Conservation (phyloP, 2,329 filamentous ascomycete genomes). For the Gremmenia infestans region DNA sequence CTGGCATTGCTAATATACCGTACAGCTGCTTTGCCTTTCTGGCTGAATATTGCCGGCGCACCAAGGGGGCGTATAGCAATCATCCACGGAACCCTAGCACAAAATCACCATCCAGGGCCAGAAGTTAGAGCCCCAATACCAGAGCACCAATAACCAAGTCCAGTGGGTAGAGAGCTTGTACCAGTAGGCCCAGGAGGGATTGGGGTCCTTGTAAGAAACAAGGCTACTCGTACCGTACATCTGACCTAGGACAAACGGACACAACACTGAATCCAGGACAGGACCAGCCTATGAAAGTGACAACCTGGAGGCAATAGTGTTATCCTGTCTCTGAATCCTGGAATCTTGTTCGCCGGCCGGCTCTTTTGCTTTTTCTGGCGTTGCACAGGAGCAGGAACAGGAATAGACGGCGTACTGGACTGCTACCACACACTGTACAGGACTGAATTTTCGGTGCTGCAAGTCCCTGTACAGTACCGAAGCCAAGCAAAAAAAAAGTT, state of each 20-base stretch:
- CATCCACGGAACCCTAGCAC: neutral
- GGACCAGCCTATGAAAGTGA: neutral
- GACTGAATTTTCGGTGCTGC: no score
- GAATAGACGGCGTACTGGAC: neutral
- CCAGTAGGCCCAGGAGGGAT: neutral
- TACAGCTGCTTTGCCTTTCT: conserved; percentile 4
- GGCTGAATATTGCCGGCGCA: conserved; percentile 9
- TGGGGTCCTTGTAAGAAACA: no score
- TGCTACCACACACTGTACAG: neutral
- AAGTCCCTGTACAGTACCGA: no score
- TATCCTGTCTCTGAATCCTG: neutral
- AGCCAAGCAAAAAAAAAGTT: no score
- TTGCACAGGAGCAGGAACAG: neutral
- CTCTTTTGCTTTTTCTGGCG: neutral
- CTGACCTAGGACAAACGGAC: no score
- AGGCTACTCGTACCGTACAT: no score
- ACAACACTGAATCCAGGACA: no score
- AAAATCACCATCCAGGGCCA: neutral
- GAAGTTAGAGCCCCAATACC: neutral
- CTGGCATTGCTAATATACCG: neutral
- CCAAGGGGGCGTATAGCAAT: neutral
- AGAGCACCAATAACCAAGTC: neutral
- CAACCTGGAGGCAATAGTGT: neutral
- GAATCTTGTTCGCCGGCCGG: neutral
- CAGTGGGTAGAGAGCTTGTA: neutral